Percentiles rank a stretch among this genome's conserved stretches.
Conservation (phyloP, 345 rosid species). For the Erucastrum elatum region DNA sequence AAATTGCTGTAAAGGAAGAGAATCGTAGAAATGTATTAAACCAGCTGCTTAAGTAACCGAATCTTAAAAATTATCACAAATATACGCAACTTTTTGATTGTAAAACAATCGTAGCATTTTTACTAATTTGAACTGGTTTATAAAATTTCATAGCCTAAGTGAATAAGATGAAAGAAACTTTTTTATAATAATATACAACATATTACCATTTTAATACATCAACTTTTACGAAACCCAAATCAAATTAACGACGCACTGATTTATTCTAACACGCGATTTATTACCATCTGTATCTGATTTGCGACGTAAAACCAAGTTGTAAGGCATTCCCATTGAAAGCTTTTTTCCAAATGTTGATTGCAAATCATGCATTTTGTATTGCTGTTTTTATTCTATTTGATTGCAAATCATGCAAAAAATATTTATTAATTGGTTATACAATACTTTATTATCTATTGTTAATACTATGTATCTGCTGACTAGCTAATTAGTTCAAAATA, state of each 20-base stretch:
- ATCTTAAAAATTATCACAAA: too few species aligned
- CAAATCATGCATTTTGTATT: neutral
- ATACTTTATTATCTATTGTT: neutral
- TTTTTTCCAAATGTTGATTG: neutral
- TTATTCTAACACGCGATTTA: neutral
- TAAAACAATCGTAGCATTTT: too few species aligned
- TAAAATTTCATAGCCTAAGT: too few species aligned
- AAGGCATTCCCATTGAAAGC: neutral
- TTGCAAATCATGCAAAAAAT: neutral
- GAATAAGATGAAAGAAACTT: too few species aligned
- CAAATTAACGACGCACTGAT: neutral
- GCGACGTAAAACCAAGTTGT: neutral
- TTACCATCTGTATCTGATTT: neutral
- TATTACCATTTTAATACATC: too few species aligned
- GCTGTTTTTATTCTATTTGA: neutral
- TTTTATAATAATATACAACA: too few species aligned
- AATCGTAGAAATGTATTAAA: too few species aligned
- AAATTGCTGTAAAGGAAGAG: too few species aligned
- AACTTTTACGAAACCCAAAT: neutral
- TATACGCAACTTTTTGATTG: too few species aligned
- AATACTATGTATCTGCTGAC: neutral
- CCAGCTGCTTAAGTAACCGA: too few species aligned
- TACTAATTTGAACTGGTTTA: too few species aligned
- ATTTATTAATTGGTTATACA: neutral
- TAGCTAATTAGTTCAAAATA: neutral